These are phyloP conservation scores for Blastocystis sp. DNA, from an alignment of 352 stramenopile genomes.

Conservation along the genomic window DNA sequence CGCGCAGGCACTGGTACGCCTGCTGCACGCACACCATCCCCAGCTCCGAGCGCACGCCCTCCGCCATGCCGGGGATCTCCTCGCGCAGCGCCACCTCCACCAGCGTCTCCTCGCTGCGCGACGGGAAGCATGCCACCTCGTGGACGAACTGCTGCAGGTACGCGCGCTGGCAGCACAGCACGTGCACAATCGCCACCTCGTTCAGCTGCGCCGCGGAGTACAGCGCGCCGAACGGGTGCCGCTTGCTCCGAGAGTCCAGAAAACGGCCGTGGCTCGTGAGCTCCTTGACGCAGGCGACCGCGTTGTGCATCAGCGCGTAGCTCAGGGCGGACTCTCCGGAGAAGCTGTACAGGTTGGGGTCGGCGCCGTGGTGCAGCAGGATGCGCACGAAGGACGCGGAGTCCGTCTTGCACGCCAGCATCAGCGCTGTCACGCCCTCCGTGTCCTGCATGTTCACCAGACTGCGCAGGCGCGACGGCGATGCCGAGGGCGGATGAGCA, in stretches of 20 bases:
- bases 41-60: neutral
- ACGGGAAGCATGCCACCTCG: neutral
- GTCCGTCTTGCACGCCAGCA: conserved; percentile 39
- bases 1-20: conserved; percentile 10
- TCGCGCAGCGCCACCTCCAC: conserved; percentile 64
- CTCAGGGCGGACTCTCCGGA: conserved; percentile 17
- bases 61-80: neutral
- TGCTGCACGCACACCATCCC: conserved; percentile 3
- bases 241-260: neutral
- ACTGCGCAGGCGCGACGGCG: neutral
- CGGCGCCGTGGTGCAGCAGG: conserved; percentile 17
- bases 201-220: conserved; percentile 29
- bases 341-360: conserved; percentile 18
- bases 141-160: conserved; percentile 48
- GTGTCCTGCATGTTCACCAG: conserved; percentile 60
- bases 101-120: neutral
- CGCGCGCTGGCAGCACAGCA: neutral
- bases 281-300: neutral
- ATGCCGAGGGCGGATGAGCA: neutral
- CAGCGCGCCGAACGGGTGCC: conserved; percentile 19
- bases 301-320: conserved; percentile 29
- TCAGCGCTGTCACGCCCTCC: conserved; percentile 46
- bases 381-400: neutral
- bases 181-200: neutral
- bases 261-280: neutral